Evolutionary conservation across 2,329 filamentous ascomycete genomes (phyloP).

Genomic region (Aquanectria penicillioides): DNA sequence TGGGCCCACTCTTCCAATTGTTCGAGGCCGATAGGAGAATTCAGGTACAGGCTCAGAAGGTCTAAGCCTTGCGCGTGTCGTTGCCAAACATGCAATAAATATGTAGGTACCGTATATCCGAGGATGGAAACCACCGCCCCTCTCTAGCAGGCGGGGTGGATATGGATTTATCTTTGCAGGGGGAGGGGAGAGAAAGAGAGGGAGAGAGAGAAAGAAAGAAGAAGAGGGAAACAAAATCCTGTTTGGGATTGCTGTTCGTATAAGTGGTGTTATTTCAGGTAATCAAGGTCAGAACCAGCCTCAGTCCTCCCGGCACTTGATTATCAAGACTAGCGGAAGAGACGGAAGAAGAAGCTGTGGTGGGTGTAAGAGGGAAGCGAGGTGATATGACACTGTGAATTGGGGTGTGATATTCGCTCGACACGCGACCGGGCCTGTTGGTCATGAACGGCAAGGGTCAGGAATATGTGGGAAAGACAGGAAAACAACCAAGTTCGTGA

Average conservation of each 20-base stretch:
- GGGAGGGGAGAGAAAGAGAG: neutral
- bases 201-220: neutral
- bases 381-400: conserved; percentile 20
- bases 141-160: too few species aligned
- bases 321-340: conserved; percentile 16
- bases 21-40: too few species aligned
- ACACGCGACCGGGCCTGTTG: conserved; percentile 29
- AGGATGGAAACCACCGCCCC: too few species aligned
- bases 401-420: conserved; percentile 25
- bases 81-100: neutral
- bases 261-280: conserved; percentile 14
- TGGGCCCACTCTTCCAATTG: neutral
- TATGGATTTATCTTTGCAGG: neutral
- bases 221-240: neutral
- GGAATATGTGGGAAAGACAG: conserved; percentile 21
- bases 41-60: neutral
- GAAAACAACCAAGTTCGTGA: conserved; percentile 6
- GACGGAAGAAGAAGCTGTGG: conserved; percentile 20
- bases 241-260: conserved; percentile 20
- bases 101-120: conserved; percentile 17
- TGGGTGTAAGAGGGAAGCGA: conserved; percentile 24
- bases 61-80: neutral
- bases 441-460: conserved; percentile 21
- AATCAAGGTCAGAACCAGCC: conserved; percentile 9
- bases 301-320: neutral